These are phyloP conservation scores for Solanum chmielewskii DNA, from an alignment of 257 asterid genomes.

Conservation along the genomic window DNA sequence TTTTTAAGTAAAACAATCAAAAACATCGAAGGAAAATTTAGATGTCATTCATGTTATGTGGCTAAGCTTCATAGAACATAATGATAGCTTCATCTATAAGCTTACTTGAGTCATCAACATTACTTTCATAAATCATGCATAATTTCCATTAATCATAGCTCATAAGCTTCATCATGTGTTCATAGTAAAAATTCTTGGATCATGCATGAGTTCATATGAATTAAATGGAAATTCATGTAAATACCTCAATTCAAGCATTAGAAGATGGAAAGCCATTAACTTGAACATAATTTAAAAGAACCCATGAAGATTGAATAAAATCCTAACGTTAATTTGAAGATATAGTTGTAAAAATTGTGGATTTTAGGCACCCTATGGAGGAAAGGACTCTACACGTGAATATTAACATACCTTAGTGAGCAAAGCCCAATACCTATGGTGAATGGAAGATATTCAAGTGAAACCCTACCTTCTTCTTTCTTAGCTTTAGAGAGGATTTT, in stretches of 20 bases:
- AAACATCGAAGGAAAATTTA: not conserved
- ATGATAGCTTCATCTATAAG: not conserved
- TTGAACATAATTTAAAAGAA: not conserved
- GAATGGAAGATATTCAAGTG: not conserved
- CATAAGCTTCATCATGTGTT: not conserved
- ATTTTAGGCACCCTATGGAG: not conserved
- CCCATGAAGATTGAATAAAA: not conserved
- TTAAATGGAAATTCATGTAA: not conserved
- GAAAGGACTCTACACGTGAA: not conserved
- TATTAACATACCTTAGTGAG: not conserved
- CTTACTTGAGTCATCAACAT: not conserved
- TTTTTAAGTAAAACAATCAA: too few species aligned
- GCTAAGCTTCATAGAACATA: not conserved
- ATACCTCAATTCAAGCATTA: not conserved
- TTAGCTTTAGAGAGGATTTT: too few species aligned
- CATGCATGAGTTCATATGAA: not conserved
- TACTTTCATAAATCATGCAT: not conserved
- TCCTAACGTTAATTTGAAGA: not conserved
- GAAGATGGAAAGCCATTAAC: not conserved
- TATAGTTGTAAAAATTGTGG: not conserved
- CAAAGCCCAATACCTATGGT: not conserved
- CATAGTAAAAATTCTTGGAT: not conserved
- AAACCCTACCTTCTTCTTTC: not conserved
- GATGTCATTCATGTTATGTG: not conserved
- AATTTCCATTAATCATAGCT: too few species aligned